These are phyloP conservation scores for Biscogniauxia sp. DNA, from an alignment of 2,329 filamentous ascomycete species.

Conservation along the genomic window DNA sequence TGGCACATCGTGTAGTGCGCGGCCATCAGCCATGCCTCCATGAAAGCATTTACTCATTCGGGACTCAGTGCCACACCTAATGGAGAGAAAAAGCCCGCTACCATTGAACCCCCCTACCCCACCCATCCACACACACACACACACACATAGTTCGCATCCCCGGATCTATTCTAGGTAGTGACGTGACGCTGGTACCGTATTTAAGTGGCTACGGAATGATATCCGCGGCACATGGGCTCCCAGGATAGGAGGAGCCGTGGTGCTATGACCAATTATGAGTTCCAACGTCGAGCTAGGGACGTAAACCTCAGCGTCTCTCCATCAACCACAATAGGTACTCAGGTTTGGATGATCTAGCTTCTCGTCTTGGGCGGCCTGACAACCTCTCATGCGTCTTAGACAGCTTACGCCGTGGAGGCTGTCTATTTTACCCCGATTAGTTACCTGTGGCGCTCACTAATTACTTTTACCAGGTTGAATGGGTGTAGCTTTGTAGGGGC, in stretches of 20 bases:
- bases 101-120: neutral
- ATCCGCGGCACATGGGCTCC: neutral
- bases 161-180: neutral
- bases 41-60: too few species aligned
- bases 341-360: neutral
- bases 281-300: neutral
- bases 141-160: too few species aligned
- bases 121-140: too few species aligned
- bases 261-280: neutral
- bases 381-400: neutral
- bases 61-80: neutral
- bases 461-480: too few species aligned
- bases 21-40: too few species aligned
- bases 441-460: too few species aligned
- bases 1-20: neutral
- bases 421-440: too few species aligned
- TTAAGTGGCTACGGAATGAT: neutral
- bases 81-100: neutral
- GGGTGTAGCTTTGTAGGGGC: too few species aligned
- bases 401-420: too few species aligned
- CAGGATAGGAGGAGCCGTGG: neutral
- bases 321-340: neutral
- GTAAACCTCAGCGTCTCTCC: neutral
- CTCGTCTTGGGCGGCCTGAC: neutral
- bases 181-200: neutral